phyloP scores from a whole-genome alignment of 768 basidiomycete species.

The Hypsizygus marmoreus region DNA sequence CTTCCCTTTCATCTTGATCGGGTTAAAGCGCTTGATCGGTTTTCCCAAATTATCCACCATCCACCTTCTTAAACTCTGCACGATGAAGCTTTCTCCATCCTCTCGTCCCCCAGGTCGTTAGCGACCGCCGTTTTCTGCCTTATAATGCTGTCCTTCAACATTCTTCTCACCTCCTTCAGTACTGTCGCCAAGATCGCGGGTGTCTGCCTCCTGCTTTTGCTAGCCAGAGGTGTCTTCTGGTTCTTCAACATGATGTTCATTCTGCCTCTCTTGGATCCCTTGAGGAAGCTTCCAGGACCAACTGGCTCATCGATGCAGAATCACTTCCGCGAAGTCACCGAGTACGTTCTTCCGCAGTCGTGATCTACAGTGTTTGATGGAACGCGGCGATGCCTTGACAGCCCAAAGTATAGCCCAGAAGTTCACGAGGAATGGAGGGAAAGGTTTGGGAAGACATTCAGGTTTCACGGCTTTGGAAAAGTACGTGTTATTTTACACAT shows the following conservation, averaged over 20 bases:
- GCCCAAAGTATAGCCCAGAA: conserved; percentile 42
- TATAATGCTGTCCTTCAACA: conserved; percentile 6
- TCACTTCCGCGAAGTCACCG: conserved; percentile 46
- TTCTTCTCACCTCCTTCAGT: conserved; percentile 9
- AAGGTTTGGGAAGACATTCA: conserved; percentile 50
- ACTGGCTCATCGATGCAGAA: conserved; percentile 41
- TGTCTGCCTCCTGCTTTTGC: conserved; percentile 30
- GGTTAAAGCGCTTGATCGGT: conserved; percentile 6
- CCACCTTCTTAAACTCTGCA: neutral
- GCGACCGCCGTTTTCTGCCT: conserved; percentile 1
- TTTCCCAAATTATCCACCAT: neutral
- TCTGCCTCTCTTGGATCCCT: conserved; percentile 48
- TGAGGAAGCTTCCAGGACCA: conserved; percentile 50
- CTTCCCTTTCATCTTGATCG: conserved; percentile 10
- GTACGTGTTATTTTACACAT: no score
- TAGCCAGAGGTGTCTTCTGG: conserved; percentile 40
- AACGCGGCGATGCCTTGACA: conserved; percentile 19
- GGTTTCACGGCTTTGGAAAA: conserved; percentile 57
- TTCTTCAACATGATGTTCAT: conserved; percentile 45
- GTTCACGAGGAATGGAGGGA: conserved; percentile 46
- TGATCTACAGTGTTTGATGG: neutral
- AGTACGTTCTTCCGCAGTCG: conserved; percentile 36
- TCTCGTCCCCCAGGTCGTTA: conserved; percentile 3
- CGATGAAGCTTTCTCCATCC: neutral
- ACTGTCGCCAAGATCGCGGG: conserved; percentile 26